These are phyloP conservation scores for Spinacia oleracea DNA, from an alignment of 179 eudicot genomes.

Conservation along the genomic window DNA sequence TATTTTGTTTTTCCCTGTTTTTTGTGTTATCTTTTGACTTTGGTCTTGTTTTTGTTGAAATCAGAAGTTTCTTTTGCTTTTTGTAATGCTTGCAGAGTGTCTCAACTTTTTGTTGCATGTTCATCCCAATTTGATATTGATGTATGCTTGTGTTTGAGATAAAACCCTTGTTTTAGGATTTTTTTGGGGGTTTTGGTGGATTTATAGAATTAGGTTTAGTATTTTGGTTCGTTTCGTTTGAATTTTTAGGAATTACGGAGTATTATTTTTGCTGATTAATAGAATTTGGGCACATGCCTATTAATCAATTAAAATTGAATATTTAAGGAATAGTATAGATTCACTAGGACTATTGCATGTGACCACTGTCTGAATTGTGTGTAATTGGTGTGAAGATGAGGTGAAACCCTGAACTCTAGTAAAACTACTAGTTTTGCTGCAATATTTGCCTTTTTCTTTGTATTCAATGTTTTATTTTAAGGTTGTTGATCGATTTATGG, in stretches of 20 bases:
- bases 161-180: slow-evolving; percentile 15
- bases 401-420: neutral
- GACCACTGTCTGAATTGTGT: slow-evolving; percentile 9
- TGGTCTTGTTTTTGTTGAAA: neutral
- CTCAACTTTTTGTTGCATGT: slow-evolving; percentile 9
- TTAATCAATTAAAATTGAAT: neutral
- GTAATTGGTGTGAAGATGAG: slow-evolving; percentile 6
- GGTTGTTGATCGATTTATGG: neutral
- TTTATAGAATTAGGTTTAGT: neutral
- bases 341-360: slow-evolving; percentile 12
- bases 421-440: neutral
- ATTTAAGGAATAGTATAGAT: slow-evolving; percentile 2
- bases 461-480: neutral
- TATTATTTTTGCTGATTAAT: neutral
- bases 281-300: slow-evolving; percentile 15
- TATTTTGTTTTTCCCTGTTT: neutral
- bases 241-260: neutral
- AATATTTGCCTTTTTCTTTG: neutral
- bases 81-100: neutral
- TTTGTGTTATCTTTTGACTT: slow-evolving; percentile 21
- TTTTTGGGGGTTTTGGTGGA: neutral
- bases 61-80: slow-evolving; percentile 3
- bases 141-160: neutral
- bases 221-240: neutral
- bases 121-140: neutral